Base-by-base conservation (phyloP, 768 basidiomycete species). In the Phanerochaete carnosa region DNA sequence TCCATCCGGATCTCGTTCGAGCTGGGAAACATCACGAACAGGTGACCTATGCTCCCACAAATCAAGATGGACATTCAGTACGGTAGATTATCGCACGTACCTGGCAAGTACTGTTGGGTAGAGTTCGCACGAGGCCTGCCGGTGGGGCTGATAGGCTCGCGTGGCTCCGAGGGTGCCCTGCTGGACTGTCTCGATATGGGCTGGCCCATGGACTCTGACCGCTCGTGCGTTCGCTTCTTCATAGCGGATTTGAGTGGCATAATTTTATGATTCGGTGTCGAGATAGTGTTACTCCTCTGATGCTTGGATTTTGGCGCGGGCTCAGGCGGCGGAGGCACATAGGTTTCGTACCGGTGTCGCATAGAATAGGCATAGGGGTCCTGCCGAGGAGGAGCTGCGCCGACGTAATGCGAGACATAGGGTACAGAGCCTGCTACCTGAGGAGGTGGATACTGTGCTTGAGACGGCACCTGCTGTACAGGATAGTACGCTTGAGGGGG, bases 11-110 rank as follows among this genome's bases (percentile, higher is more conserved):
- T 72, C 72, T 90, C 86, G 65, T 83, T 87, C 59, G 82, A 81
- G 45, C 84, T 81, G 60, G 81, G 80, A 66, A 92, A 84, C 25
- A 87, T 83, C 51, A 92, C 75, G 67, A 91, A 87, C 76, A 91
- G 78, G 67, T 92, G 89, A 64, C 84, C 90, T 92, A 52, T 25
- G 28, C 22, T 19, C 15, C n/a, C 9, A n/a, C 30, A n/a, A 11
- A 52, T 33, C 11, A 9, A 11, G 39, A 23, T n/a, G 30, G 51
- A 26, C 13, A n/a, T 19, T 1, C n/a, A 29, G 15, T 19, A 15
- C 6, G 30, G n/a, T 1, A 29, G 13, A 47, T 11, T 23, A 47
- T 16, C 33, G 33, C 25, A 55, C 69, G 62, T 26, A 75, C 74
- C 68, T 16, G 70, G 67, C 26, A 65, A 63, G 25, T 65, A 65